These are phyloP conservation scores for Fennellomyces sp. DNA, from an alignment of 371 early-diverging fungal genomes.

Conservation along the genomic window DNA sequence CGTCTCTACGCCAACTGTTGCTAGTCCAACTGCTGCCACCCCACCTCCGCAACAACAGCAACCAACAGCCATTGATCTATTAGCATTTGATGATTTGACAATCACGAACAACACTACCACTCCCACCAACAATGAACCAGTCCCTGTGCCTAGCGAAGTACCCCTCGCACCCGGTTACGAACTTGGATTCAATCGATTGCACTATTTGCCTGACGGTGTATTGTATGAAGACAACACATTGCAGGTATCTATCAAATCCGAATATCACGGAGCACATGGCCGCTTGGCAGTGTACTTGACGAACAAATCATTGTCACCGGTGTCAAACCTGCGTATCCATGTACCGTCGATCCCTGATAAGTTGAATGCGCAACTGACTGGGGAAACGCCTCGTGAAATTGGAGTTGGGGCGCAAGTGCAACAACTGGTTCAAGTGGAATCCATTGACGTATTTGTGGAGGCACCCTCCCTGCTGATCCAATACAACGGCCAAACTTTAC, in stretches of 20 bases:
- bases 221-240: conserved; percentile 86
- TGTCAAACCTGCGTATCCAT: conserved; percentile 22
- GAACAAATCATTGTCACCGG: conserved; percentile 70
- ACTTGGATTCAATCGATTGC: conserved; percentile 60
- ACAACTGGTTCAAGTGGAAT: conserved; percentile 75
- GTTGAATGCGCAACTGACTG: not conserved
- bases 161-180: conserved; percentile 59
- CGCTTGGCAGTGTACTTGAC: conserved; percentile 86
- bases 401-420: conserved; percentile 71
- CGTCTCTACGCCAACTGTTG: not conserved
- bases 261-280: conserved; percentile 85
- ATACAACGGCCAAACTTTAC: conserved; percentile 58
- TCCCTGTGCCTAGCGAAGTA: conserved; percentile 20
- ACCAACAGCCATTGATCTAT: conserved; percentile 21
- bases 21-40: not conserved
- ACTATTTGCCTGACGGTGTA: conserved; percentile 79
- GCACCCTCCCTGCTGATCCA: conserved; percentile 69
- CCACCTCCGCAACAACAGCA: conserved; percentile 2
- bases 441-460: conserved; percentile 56
- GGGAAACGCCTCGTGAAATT: not conserved
- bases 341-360: conserved; percentile 19
- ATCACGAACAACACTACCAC: conserved; percentile 18
- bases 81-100: conserved; percentile 36
- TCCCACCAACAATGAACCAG: not conserved
- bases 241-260: conserved; percentile 88